A percentile compares a stretch with the other conserved stretches of the same genome.
phyloP scores from a whole-genome alignment of 2,329 filamentous ascomycete species.

The Drechmeria coniospora region DNA sequence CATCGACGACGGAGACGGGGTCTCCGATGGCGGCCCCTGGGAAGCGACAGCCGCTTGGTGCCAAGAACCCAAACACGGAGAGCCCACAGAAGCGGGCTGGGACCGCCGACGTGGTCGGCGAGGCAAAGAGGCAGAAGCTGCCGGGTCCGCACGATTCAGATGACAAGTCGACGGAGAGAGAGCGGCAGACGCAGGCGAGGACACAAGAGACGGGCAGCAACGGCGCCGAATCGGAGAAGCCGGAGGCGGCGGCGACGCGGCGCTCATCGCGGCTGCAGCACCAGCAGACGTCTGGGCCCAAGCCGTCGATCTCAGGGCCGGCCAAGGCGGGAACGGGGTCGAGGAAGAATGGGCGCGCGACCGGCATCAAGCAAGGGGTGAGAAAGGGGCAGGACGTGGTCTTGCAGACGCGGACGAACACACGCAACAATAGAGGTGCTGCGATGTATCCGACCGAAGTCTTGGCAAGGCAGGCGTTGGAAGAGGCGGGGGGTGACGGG shows the following conservation, averaged over 20 bases:
- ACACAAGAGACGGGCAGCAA: background rate
- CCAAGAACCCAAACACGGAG: slow-evolving; percentile 20
- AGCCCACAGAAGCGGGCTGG: slow-evolving; percentile 18
- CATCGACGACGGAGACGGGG: slow-evolving; percentile 15
- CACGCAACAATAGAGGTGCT: slow-evolving; percentile 18
- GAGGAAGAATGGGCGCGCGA: slow-evolving; percentile 8
- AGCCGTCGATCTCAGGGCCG: slow-evolving; percentile 19
- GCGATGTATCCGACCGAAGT: slow-evolving; percentile 19
- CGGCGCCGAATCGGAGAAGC: slow-evolving; percentile 3
- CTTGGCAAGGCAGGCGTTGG: slow-evolving; percentile 13
- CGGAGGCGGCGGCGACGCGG: slow-evolving; percentile 8
- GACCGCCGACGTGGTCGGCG: slow-evolving; percentile 13
- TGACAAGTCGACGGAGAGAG: slow-evolving; percentile 1
- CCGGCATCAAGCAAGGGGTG: slow-evolving; percentile 10
- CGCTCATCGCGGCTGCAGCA: slow-evolving; percentile 19
- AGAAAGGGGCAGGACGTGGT: slow-evolving; percentile 17
- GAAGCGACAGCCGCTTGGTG: slow-evolving; percentile 16
- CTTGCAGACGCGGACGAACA: slow-evolving; percentile 19
- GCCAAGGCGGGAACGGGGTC: slow-evolving; percentile 15
- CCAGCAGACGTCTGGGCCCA: slow-evolving; percentile 6
- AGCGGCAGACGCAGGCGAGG: slow-evolving; percentile 1
- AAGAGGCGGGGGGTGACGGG: slow-evolving; percentile 6
- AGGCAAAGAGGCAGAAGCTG: slow-evolving; percentile 4
- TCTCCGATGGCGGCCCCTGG: slow-evolving; percentile 13
- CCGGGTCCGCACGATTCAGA: no score